Evolutionary conservation across 352 stramenopile genomes (phyloP), one percentile per base, ranked within the genome.

Genomic region (Phytophthora megakarya): DNA sequence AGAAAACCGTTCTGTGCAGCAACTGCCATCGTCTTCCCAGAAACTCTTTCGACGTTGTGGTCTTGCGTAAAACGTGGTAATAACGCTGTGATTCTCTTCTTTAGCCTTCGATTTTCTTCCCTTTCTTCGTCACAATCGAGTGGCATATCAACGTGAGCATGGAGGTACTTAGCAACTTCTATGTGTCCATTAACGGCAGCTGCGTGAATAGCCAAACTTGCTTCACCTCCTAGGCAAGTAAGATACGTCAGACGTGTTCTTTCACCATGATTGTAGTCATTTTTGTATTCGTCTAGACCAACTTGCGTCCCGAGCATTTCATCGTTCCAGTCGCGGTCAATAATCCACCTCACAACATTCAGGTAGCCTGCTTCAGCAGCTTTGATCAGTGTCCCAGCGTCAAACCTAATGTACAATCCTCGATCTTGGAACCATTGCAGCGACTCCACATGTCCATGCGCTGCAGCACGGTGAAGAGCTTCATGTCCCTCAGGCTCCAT

Each of bases 121-220:
- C 6, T 18, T 47, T 38, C 8, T 32, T 65, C 46, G 15, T 35
- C 35, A 2, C 32, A 1, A 15, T 56, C 42, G 0, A 22, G 10
- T 11, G 59, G 50, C 22, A 38, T 56, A 18, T 56, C 43, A 5
- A 54, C 30, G 12, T 22, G 37, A 16, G 60, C 35, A 8, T 15
- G 44, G 13, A 68, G 38, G 26, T 55, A 63, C 23, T 68, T 57
- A 16, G 60, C 60, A 32, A 68, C 43, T 16, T 68, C 50, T n/a
- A 68, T 23, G 19, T 68, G 50, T 3, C 51, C 60, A 38, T 63
- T 62, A 5, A 62, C 37, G 35, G 59, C 59, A 25, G 59, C 50
- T 19, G 26, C 35, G n/a, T 68, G 60, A 40, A 68, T 67, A 8
- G 42, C 49, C 12, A 67, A 21, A 30, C 23, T 67, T 23, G 60